Conservation (phyloP, 768 basidiomycete genomes). For the Tylopilus sp. region DNA sequence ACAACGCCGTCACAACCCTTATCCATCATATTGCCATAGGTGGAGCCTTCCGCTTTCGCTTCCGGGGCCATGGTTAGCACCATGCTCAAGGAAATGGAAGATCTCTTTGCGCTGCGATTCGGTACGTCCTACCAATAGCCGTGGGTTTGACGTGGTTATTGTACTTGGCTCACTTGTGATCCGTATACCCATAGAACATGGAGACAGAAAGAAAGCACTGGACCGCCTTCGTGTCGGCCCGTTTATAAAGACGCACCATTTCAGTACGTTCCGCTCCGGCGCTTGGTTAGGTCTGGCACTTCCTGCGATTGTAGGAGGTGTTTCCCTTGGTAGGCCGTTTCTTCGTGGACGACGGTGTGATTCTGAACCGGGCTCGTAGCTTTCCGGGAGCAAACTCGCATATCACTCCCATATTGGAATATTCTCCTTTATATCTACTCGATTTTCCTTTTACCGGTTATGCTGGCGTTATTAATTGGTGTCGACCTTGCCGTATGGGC, state of each 20-base stretch:
- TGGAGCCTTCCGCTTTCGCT: constrained; percentile 66
- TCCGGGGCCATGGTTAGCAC: constrained; percentile 51
- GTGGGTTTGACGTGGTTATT: not conserved
- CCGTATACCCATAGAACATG: constrained; percentile 41
- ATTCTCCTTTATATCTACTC: constrained; percentile 79
- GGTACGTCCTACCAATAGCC: constrained; percentile 36
- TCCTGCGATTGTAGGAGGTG: constrained; percentile 66
- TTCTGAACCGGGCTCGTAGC: constrained; percentile 35
- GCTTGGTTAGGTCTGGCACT: constrained; percentile 66
- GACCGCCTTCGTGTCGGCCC: constrained; percentile 55
- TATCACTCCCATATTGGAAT: constrained; percentile 63
- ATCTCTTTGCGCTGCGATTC: constrained; percentile 71
- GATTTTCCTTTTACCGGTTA: constrained; percentile 63
- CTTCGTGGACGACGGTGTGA: not conserved
- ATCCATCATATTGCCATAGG: constrained; percentile 37
- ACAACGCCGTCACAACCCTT: not conserved
- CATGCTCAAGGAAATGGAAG: constrained; percentile 76
- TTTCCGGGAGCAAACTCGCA: constrained; percentile 50
- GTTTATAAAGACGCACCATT: constrained; percentile 58
- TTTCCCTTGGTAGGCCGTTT: constrained; percentile 44
- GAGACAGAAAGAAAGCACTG: constrained; percentile 77
- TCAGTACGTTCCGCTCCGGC: constrained; percentile 73
- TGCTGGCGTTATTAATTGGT: constrained; percentile 77
- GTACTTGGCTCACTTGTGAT: not conserved
- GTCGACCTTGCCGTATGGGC: constrained; percentile 82